phyloP scores from a whole-genome alignment of 2,329 filamentous ascomycete species.

The Stromatinia cepivora region DNA sequence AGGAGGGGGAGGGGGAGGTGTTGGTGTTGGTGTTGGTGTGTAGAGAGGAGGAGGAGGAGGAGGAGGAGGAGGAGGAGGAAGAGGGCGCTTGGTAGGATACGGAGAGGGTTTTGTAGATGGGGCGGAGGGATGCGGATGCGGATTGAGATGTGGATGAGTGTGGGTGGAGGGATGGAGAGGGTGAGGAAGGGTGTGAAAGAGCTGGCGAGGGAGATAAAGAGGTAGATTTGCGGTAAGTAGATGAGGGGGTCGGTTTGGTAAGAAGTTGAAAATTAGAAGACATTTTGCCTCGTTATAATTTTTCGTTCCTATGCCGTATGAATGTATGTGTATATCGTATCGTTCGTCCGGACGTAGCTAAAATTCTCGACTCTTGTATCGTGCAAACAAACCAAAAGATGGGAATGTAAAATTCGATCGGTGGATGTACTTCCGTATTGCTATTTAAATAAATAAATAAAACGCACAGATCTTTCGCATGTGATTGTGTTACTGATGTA shows the following conservation, averaged over 20 bases:
- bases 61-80: conserved; percentile 27
- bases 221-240: conserved; percentile 18
- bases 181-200: conserved; percentile 29
- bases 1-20: neutral
- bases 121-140: conserved; percentile 23
- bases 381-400: no score
- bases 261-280: neutral
- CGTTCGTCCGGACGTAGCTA: no score
- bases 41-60: conserved; percentile 28
- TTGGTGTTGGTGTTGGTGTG: conserved; percentile 16
- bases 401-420: neutral
- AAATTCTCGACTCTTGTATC: no score
- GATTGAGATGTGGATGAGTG: conserved; percentile 30
- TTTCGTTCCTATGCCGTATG: neutral
- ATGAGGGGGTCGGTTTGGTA: conserved; percentile 28
- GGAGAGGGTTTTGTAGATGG: conserved; percentile 29
- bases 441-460: neutral
- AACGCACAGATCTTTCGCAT: conserved; percentile 8
- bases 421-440: no score
- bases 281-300: neutral
- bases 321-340: neutral
- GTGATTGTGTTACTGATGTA: neutral
- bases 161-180: conserved; percentile 24
- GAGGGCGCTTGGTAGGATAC: conserved; percentile 18
- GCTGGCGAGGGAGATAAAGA: conserved; percentile 19